Evolutionary conservation across 1,284 basidiomycete genomes (phyloP).

Genomic region (Testicularia cyperi): DNA sequence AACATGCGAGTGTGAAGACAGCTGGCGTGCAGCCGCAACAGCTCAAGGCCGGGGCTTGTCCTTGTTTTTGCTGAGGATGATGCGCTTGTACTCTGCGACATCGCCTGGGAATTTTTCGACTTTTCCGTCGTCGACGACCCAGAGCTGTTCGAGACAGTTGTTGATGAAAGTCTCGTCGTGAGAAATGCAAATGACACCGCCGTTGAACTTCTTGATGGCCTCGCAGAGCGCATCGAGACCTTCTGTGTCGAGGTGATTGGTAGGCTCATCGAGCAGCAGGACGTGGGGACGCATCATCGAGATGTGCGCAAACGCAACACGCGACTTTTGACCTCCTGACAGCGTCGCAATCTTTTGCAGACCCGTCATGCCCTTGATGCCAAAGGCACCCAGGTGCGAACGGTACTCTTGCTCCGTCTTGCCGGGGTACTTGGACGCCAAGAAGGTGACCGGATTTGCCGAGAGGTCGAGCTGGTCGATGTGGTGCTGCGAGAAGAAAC

Average conservation of each 20-base stretch:
- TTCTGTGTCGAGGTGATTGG: slow-evolving; percentile 87
- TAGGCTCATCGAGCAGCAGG: slow-evolving; percentile 96
- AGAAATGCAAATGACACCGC: slow-evolving; percentile 68
- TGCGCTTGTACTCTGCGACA: slow-evolving; percentile 85
- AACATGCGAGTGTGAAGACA: not conserved
- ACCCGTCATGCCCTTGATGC: slow-evolving; percentile 95
- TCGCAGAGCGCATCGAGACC: slow-evolving; percentile 93
- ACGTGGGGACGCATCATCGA: slow-evolving; percentile 88
- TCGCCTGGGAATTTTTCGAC: slow-evolving; percentile 85
- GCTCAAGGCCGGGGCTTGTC: not conserved
- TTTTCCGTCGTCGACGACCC: slow-evolving; percentile 80
- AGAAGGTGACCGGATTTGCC: slow-evolving; percentile 86
- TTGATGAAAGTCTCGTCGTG: slow-evolving; percentile 57
- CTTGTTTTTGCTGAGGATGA: slow-evolving; percentile 57
- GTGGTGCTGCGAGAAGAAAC: slow-evolving; percentile 75
- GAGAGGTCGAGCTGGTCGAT: slow-evolving; percentile 85
- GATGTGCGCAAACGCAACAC: slow-evolving; percentile 91
- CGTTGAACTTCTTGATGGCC: slow-evolving; percentile 86
- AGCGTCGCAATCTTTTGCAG: slow-evolving; percentile 70
- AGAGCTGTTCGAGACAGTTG: slow-evolving; percentile 51
- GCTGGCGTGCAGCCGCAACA: not conserved
- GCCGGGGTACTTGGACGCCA: slow-evolving; percentile 87
- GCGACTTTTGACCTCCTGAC: slow-evolving; percentile 89
- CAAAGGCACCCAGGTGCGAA: slow-evolving; percentile 92
- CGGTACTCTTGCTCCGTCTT: slow-evolving; percentile 96